These are phyloP conservation scores for Elongisporangium anandrum DNA, from an alignment of 352 stramenopile species.

Conservation along the genomic window DNA sequence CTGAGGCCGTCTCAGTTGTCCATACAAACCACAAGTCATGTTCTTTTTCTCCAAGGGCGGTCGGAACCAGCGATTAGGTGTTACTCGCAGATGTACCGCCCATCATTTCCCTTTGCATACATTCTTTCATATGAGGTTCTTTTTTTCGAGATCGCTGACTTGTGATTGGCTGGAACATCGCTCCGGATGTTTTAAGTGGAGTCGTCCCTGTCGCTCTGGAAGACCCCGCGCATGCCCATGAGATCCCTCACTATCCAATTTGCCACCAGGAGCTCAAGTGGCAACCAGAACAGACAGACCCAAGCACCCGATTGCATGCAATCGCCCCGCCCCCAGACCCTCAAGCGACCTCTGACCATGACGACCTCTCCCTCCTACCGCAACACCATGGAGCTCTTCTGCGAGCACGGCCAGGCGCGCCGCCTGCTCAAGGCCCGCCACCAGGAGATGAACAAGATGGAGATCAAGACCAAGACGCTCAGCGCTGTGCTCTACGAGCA, in stretches of 20 bases:
- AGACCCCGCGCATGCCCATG: background rate
- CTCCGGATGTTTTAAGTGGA: conserved; percentile 1
- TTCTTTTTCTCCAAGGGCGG: too few species aligned
- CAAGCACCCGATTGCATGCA: background rate
- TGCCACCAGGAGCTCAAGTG: conserved; percentile 2
- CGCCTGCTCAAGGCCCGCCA: conserved; percentile 40
- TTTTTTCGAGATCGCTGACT: conserved; percentile 3
- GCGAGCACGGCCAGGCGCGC: conserved; percentile 19
- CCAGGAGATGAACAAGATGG: conserved; percentile 45
- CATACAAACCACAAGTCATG: too few species aligned
- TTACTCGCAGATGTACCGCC: background rate
- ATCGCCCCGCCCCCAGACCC: background rate
- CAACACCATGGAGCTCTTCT: conserved; percentile 10
- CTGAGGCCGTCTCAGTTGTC: too few species aligned
- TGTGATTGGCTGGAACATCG: background rate
- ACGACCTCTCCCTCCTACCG: background rate
- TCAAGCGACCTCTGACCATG: background rate
- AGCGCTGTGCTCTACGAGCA: conserved; percentile 24
- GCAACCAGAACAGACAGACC: background rate
- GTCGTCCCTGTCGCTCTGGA: background rate
- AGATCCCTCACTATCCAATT: conserved; percentile 5
- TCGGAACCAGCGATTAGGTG: too few species aligned
- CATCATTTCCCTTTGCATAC: background rate
- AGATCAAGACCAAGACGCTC: conserved; percentile 39
- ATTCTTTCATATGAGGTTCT: conserved; percentile 7